Evolutionary conservation across 2,329 filamentous ascomycete species (phyloP).

Genomic region (Paraconiothyrium sp.): DNA sequence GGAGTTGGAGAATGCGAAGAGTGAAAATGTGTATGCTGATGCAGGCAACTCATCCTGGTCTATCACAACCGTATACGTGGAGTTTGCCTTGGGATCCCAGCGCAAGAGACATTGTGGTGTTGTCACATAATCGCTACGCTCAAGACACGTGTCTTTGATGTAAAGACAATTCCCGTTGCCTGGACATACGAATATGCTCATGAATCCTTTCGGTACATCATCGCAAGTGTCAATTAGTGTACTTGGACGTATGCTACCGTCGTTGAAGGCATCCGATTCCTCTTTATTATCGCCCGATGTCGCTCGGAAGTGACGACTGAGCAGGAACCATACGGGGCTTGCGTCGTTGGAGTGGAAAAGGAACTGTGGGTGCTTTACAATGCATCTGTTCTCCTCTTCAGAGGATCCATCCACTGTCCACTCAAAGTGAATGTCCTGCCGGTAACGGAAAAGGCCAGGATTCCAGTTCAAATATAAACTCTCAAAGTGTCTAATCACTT

Average conservation of each 20-base stretch:
- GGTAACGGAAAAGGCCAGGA: slow-evolving; percentile 78
- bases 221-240: slow-evolving; percentile 35
- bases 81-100: slow-evolving; percentile 66
- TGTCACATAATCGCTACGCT: slow-evolving; percentile 88
- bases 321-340: slow-evolving; percentile 80
- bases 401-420: slow-evolving; percentile 70
- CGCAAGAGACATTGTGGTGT: slow-evolving; percentile 90
- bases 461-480: slow-evolving; percentile 99
- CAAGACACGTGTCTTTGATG: slow-evolving; percentile 74
- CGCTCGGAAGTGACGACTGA: slow-evolving; percentile 86
- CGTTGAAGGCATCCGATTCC: slow-evolving; percentile 43
- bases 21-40: slow-evolving; percentile 81
- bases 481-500: slow-evolving; percentile 90
- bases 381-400: slow-evolving; percentile 74
- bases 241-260: slow-evolving; percentile 37
- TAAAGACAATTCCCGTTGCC: slow-evolving; percentile 76
- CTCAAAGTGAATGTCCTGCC: slow-evolving; percentile 88
- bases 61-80: slow-evolving; percentile 71
- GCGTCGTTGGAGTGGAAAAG: slow-evolving; percentile 61
- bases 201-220: slow-evolving; percentile 71
- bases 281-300: slow-evolving; percentile 45
- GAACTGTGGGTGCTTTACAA: slow-evolving; percentile 72
- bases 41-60: slow-evolving; percentile 82
- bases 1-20: slow-evolving; percentile 80
- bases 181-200: slow-evolving; percentile 84